Conservation (phyloP, 2,329 filamentous ascomycete genomes). For the Pleurostoma richardsiae region DNA sequence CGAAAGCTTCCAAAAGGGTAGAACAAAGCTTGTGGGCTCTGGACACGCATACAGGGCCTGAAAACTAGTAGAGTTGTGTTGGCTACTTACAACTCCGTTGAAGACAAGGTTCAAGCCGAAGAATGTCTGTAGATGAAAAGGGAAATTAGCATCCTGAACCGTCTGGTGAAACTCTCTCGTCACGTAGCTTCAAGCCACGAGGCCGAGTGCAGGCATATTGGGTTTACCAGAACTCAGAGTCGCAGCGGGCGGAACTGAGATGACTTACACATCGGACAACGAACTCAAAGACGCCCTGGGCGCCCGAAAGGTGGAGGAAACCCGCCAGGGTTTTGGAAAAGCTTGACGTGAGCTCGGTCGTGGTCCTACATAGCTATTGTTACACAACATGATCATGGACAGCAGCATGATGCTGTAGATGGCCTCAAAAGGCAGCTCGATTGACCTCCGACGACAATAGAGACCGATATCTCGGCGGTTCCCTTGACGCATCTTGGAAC, state of each 20-base stretch:
- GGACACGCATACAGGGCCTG: too few species aligned
- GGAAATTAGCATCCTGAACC: background rate
- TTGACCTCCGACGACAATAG: too few species aligned
- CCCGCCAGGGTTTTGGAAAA: slow-evolving; percentile 40
- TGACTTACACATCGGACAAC: slow-evolving; percentile 43
- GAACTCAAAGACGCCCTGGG: slow-evolving; percentile 40
- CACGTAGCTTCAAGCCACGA: background rate
- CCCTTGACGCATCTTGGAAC: too few species aligned
- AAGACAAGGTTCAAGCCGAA: slow-evolving; percentile 71
- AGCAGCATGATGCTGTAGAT: too few species aligned
- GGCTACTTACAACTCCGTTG: slow-evolving; percentile 59
- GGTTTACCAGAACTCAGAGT: too few species aligned
- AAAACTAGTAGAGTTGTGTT: too few species aligned
- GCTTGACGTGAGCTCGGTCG: slow-evolving; percentile 46
- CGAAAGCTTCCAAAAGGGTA: too few species aligned
- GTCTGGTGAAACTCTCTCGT: background rate
- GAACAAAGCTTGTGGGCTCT: too few species aligned
- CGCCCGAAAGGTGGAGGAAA: slow-evolving; percentile 34
- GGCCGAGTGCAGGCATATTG: background rate
- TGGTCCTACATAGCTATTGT: slow-evolving; percentile 35
- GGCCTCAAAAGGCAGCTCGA: too few species aligned
- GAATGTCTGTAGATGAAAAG: slow-evolving; percentile 50
- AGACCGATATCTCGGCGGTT: too few species aligned
- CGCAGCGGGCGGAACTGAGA: too few species aligned
- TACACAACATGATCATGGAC: too few species aligned